Evolutionary conservation across 495 filamentous ascomycete species (phyloP).

Genomic region (Annulohypoxylon nitens): DNA sequence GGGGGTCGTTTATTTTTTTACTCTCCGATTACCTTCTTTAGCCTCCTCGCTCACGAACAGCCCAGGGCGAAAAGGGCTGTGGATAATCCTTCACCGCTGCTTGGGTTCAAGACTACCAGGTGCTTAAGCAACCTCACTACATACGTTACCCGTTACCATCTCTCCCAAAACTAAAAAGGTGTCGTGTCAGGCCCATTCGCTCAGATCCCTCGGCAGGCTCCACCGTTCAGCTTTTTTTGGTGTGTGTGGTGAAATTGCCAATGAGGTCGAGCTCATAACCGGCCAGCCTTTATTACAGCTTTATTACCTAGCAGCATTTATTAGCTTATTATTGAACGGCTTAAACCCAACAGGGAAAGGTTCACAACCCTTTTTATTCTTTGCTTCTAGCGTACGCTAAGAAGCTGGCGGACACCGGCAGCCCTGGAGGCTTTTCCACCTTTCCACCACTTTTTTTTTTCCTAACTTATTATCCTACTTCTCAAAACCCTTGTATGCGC

Average conservation of each 20-base stretch:
- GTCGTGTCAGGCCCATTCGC: slow-evolving; percentile 49
- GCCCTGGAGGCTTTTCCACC: slow-evolving; percentile 29
- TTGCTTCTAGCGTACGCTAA: slow-evolving; percentile 27
- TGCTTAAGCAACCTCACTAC: slow-evolving; percentile 28
- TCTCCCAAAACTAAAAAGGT: slow-evolving; percentile 20
- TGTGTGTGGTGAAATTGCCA: slow-evolving; percentile 50
- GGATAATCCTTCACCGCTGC: slow-evolving; percentile 55
- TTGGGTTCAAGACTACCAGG: slow-evolving; percentile 29
- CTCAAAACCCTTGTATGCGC: slow-evolving; percentile 22
- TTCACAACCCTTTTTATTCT: slow-evolving; percentile 45
- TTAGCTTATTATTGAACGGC: slow-evolving; percentile 43
- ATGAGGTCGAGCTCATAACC: slow-evolving; percentile 44
- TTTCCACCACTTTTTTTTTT: background rate
- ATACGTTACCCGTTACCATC: slow-evolving; percentile 20
- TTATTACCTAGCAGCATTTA: background rate
- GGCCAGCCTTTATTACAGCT: slow-evolving; percentile 28
- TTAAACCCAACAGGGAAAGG: slow-evolving; percentile 48
- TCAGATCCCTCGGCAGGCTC: slow-evolving; percentile 46
- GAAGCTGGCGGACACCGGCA: slow-evolving; percentile 39
- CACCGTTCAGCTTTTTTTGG: slow-evolving; percentile 51
- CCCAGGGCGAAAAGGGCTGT: slow-evolving; percentile 34
- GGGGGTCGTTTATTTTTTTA: slow-evolving; percentile 15
- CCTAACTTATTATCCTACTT: slow-evolving; percentile 1
- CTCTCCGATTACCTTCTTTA: slow-evolving; percentile 40
- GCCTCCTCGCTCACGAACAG: slow-evolving; percentile 32